Base-by-base conservation (phyloP, 208 protist genomes). In the Naegleria gruberi region DNA sequence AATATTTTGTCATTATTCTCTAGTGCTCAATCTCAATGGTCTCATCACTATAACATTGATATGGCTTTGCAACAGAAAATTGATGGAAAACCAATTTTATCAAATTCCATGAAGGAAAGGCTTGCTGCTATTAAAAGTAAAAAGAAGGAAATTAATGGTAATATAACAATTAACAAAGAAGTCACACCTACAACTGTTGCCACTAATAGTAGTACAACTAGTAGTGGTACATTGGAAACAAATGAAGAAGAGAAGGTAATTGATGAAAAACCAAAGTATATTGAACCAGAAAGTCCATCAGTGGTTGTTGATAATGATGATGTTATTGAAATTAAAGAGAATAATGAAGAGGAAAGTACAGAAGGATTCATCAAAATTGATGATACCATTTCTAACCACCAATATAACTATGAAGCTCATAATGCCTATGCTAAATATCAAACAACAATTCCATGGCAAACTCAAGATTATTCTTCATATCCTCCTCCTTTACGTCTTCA, bases 291-390 rank as follows among this genome's bases (percentile, higher is more conserved):
- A 77, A 37, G 30, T n/a, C 30, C 65, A 37, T 37, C 30, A 8
- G 65, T 37, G 17, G 30, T 77, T 8, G 0, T 77, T 8, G 65
- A 77, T 37, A 77, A 77, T n/a, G 65, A 77, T 37, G 65, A 77
- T 37, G 65, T 37, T 77, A 8, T 37, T 30, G 55, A 73, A n/a
- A 65, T 65, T 65, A 65, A 10, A 65, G 51, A 65, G 30, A 65
- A 65, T 65, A 65, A 65, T 65, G 65, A 77, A 37, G 30, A 77
- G 30, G 65, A 77, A 77, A 77, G 30, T 77, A n/a, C 17, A 37
- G 65, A 77, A 77, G 65, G 65, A 37, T 77, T 37, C 34, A 77
- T 77, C 34, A 77, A 77, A 77, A 77, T 77, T 77, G 65, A 77
- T 77, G 65, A 77, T 37, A 37, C 30, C 10, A 77, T 37, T 37